Evolutionary conservation across 176 grass and related monocot species (phyloP).

Genomic region (maize (Zea mays)): Zm-B73-REFERENCE-NAM-5.0 NC_050096.1:91489501-91490000

Average conservation of each 20-base stretch:
- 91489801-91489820: constrained; percentile 83
- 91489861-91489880: constrained; percentile 61
- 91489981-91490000: constrained; percentile 59
- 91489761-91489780: constrained; percentile 56
- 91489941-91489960: constrained; percentile 38
- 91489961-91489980: constrained; percentile 34
- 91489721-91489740: constrained; percentile 74
- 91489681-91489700: constrained; percentile 88
- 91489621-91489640: constrained; percentile 87
- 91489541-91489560: too few relatives aligned
- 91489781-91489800: constrained; percentile 56
- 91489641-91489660: constrained; percentile 95
- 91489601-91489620: constrained; percentile 53
- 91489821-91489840: constrained; percentile 93
- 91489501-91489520: too few relatives aligned
- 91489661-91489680: constrained; percentile 88
- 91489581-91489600: neutral
- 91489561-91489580: too few relatives aligned
- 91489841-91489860: constrained; percentile 81
- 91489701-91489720: constrained; percentile 82
- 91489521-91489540: too few relatives aligned
- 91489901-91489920: constrained; percentile 62
- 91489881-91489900: constrained; percentile 45
- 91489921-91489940: constrained; percentile 54
- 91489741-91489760: constrained; percentile 76